These are phyloP conservation scores for Chaetothyriales sp. DNA, from an alignment of 2,329 filamentous ascomycete genomes.

Conservation along the genomic window DNA sequence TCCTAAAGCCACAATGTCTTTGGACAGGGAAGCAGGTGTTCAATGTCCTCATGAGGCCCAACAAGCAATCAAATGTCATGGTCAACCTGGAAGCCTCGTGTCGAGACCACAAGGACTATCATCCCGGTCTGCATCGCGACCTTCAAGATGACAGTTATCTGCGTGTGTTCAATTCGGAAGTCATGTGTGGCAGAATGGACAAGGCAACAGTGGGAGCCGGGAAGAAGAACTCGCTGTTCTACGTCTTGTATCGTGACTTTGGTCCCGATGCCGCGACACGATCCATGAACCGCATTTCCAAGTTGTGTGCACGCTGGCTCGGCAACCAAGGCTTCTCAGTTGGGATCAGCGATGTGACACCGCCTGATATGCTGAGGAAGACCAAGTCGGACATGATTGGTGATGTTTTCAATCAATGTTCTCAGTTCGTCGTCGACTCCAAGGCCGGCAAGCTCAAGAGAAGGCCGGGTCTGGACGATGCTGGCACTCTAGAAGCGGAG, in stretches of 20 bases:
- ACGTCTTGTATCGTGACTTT: slow-evolving; percentile 88
- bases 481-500: slow-evolving; percentile 49
- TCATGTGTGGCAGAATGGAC: slow-evolving; percentile 97
- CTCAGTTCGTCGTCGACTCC: slow-evolving; percentile 48
- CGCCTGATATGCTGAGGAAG: slow-evolving; percentile 52
- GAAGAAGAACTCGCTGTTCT: slow-evolving; percentile 96
- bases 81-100: slow-evolving; percentile 91
- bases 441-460: slow-evolving; percentile 65
- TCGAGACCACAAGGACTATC: slow-evolving; percentile 50
- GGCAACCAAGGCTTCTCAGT: slow-evolving; percentile 92
- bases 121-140: slow-evolving; percentile 63
- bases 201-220: slow-evolving; percentile 93
- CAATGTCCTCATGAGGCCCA: slow-evolving; percentile 79
- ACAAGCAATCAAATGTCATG: slow-evolving; percentile 63
- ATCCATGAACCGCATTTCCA: slow-evolving; percentile 87
- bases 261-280: slow-evolving; percentile 75
- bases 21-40: slow-evolving; percentile 98
- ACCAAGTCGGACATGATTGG: slow-evolving; percentile 62
- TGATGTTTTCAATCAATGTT: slow-evolving; percentile 60
- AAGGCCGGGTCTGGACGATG: slow-evolving; percentile 69
- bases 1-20: slow-evolving; percentile 68
- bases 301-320: slow-evolving; percentile 74
- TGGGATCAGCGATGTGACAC: slow-evolving; percentile 86
- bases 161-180: slow-evolving; percentile 85
- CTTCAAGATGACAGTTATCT: slow-evolving; percentile 56